Conservation (phyloP, 2,329 filamentous ascomycete genomes). For the Botryotinia globosa region DNA sequence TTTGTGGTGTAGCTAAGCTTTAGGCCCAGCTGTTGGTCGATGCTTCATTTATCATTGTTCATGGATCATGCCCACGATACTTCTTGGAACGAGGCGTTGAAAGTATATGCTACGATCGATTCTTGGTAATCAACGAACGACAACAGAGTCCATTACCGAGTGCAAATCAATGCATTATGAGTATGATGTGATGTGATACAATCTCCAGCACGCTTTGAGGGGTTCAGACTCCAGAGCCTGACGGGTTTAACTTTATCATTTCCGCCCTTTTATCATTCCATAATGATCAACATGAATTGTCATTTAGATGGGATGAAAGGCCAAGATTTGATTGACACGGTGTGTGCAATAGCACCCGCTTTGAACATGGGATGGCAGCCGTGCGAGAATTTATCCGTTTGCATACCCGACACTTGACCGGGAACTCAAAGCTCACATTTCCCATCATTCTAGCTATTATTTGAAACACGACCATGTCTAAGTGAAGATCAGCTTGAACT, state of each 20-base stretch:
- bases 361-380: constrained; percentile 16
- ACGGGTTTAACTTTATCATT: neutral
- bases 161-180: neutral
- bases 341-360: neutral
- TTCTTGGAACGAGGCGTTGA: neutral
- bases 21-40: neutral
- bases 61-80: neutral
- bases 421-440: constrained; percentile 3
- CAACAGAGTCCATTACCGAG: neutral
- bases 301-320: neutral
- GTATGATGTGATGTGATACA: neutral
- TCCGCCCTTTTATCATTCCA: neutral
- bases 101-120: neutral
- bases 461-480: neutral
- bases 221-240: neutral
- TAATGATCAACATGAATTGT: neutral
- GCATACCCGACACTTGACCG: neutral
- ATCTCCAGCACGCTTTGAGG: neutral
- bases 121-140: too few relatives aligned
- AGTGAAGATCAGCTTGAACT: neutral
- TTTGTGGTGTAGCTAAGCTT: neutral
- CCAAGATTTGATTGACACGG: constrained; percentile 1
- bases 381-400: constrained; percentile 5
- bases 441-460: neutral
- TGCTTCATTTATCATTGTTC: neutral